Evolutionary conservation across 208 protist genomes (phyloP).

Genomic region (Leishmania martiniquensis): DNA sequence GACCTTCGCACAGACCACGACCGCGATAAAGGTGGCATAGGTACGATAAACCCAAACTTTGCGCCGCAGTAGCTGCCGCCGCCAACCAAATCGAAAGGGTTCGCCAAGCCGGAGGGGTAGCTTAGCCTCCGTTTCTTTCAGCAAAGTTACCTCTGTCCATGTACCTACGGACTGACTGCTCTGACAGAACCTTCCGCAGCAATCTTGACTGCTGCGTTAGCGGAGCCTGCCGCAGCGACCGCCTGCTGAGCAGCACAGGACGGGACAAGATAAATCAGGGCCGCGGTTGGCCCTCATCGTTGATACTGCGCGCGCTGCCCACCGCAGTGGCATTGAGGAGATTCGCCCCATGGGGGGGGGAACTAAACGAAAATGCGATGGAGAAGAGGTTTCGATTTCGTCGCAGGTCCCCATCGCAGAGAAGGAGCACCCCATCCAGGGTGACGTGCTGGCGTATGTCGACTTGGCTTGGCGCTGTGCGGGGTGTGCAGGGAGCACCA

Average conservation of each 20-base stretch:
- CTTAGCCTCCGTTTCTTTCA: conserved; percentile 83
- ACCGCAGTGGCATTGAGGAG: background rate
- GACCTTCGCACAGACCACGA: conserved; percentile 3
- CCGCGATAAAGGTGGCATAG: conserved; percentile 56
- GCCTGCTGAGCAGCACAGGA: conserved; percentile 52
- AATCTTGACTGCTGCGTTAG: conserved; percentile 22
- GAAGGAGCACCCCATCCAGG: too few species aligned
- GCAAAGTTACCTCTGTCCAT: conserved; percentile 38
- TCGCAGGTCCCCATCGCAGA: too few species aligned
- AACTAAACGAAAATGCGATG: background rate
- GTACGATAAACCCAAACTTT: conserved; percentile 49
- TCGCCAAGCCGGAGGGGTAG: conserved; percentile 35
- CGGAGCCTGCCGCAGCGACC: conserved; percentile 29
- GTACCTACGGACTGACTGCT: conserved; percentile 7
- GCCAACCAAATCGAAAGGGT: background rate
- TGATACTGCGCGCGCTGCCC: background rate
- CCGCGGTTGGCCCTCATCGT: conserved; percentile 15
- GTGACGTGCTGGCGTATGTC: too few species aligned
- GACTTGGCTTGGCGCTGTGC: too few species aligned
- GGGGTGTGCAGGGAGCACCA: too few species aligned
- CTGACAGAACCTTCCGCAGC: conserved; percentile 24
- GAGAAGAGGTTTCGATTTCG: too few species aligned
- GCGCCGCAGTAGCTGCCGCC: conserved; percentile 44
- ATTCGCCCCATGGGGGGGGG: too few species aligned
- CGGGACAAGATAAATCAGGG: conserved; percentile 69